Conservation (phyloP, 352 stramenopile species). For the Pythium coloratum region DNA sequence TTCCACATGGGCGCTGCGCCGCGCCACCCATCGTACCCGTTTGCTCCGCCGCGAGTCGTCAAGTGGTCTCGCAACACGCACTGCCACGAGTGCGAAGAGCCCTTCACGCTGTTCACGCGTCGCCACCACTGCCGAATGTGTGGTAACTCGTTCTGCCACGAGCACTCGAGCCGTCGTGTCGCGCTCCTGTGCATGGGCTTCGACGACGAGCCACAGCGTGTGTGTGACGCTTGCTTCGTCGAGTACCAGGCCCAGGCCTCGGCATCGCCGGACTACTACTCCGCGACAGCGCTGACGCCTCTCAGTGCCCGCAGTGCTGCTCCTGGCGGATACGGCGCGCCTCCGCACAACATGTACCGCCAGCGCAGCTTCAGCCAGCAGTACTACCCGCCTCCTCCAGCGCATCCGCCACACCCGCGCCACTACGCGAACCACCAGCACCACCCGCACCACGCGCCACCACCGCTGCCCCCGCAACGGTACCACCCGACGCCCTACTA, state of each 20-base stretch:
- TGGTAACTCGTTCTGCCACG: constrained; percentile 85
- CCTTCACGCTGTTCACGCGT: constrained; percentile 82
- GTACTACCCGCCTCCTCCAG: constrained; percentile 25
- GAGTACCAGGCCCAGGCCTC: constrained; percentile 57
- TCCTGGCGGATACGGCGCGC: constrained; percentile 7
- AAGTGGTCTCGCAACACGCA: constrained; percentile 82
- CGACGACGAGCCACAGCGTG: constrained; percentile 78
- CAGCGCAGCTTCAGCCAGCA: constrained; percentile 30
- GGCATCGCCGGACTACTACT: constrained; percentile 29
- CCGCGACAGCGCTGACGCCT: constrained; percentile 13
- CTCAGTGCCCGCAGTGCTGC: constrained; percentile 21
- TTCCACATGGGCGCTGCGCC: constrained; percentile 22
- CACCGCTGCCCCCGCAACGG: constrained; percentile 15
- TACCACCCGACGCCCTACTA: constrained; percentile 24
- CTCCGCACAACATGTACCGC: constrained; percentile 20
- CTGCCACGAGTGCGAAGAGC: constrained; percentile 83
- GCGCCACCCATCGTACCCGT: constrained; percentile 30
- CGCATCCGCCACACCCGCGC: constrained; percentile 14
- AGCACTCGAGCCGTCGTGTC: constrained; percentile 78
- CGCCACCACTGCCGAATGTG: constrained; percentile 88
- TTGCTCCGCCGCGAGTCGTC: constrained; percentile 40
- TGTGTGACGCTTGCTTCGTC: constrained; percentile 85
- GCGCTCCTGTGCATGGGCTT: constrained; percentile 79
- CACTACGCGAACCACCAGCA: constrained; percentile 8
- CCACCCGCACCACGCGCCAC: constrained; percentile 13